Conservation (phyloP, 176 grass and related monocot species). For the Triticum monococcum region DNA sequence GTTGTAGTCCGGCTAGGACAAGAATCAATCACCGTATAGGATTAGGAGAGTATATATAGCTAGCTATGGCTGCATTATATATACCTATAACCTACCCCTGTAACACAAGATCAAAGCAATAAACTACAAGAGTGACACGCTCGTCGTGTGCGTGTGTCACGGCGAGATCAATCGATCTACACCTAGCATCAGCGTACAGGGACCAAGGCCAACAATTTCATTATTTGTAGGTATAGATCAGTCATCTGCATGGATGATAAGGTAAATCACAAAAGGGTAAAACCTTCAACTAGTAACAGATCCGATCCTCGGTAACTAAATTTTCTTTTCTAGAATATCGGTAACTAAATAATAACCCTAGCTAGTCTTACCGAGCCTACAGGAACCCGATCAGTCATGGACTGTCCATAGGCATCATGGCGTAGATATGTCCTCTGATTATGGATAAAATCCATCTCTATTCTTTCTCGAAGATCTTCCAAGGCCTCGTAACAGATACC, state of each 20-base stretch:
- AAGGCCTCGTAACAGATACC: slow-evolving; percentile 11
- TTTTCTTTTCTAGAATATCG: neutral
- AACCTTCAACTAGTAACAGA: neutral
- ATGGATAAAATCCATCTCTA: neutral
- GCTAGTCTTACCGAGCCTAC: neutral
- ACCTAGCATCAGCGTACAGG: too few relatives aligned
- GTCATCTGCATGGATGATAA: neutral
- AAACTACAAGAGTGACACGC: too few relatives aligned
- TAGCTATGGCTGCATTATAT: too few relatives aligned
- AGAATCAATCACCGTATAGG: too few relatives aligned
- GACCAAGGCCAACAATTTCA: neutral
- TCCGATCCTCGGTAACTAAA: neutral
- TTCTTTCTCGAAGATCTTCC: neutral
- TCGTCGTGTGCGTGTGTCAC: too few relatives aligned
- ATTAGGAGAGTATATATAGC: too few relatives aligned
- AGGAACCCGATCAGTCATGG: neutral
- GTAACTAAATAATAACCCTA: neutral
- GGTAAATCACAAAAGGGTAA: neutral
- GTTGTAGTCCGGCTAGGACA: too few relatives aligned
- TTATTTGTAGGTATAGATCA: neutral
- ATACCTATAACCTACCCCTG: too few relatives aligned
- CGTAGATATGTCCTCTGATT: neutral
- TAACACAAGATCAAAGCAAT: too few relatives aligned
- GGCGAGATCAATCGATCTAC: too few relatives aligned
- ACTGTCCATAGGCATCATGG: neutral